These are phyloP conservation scores for Abrus pulchellus DNA, from an alignment of 306 rosid species.

Conservation along the genomic window DNA sequence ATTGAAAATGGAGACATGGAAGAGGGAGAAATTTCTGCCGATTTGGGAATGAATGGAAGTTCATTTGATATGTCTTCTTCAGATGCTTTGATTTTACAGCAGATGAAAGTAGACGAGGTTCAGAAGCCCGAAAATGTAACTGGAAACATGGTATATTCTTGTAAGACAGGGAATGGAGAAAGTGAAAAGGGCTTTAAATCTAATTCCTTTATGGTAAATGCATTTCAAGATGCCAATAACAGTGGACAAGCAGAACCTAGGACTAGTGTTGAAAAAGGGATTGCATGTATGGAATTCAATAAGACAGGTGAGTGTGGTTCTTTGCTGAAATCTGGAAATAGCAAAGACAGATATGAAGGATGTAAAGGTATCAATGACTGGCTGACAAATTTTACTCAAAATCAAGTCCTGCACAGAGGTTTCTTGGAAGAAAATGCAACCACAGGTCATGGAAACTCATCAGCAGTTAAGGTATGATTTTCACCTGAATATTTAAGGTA, in stretches of 20 bases:
- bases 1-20: constrained; percentile 59
- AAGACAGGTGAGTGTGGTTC: constrained; percentile 37
- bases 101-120: constrained; percentile 46
- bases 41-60: constrained; percentile 44
- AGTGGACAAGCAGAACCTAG: constrained; percentile 46
- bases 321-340: constrained; percentile 33
- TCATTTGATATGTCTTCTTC: constrained; percentile 49
- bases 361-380: constrained; percentile 25
- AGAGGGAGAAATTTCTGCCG: constrained; percentile 88
- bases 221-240: constrained; percentile 38
- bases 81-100: constrained; percentile 51
- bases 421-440: constrained; percentile 45
- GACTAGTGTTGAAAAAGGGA: constrained; percentile 39
- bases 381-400: constrained; percentile 41
- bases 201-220: constrained; percentile 38
- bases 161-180: constrained; percentile 34
- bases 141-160: constrained; percentile 40
- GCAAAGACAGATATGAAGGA: constrained; percentile 11
- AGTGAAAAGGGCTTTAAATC: constrained; percentile 46
- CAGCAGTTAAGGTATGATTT: constrained; percentile 58
- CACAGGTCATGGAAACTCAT: constrained; percentile 38
- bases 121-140: constrained; percentile 39
- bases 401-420: constrained; percentile 44
- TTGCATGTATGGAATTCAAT: constrained; percentile 31
- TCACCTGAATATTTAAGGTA: constrained; percentile 8